Evolutionary conservation across 306 rosid genomes (phyloP), one percentile per base, ranked within the genome.

Genomic region (Quercus engelmannii): DNA sequence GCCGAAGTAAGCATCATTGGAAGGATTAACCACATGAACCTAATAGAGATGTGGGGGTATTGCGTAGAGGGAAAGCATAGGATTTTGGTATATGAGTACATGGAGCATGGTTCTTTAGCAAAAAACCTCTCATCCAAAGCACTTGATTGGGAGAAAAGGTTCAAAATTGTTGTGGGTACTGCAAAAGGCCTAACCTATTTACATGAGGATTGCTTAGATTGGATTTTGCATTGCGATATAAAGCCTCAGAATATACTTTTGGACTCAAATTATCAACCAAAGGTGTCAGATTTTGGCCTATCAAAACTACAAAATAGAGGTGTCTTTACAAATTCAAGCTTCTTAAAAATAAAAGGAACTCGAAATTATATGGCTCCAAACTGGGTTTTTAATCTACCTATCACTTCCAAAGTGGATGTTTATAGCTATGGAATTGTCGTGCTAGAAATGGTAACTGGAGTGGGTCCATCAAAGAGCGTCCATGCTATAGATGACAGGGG

Each of bases 151-250:
- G 73, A 74, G 20, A 76, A 57, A 28, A 81, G 82, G 61, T 82
- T 73, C 19, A 69, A 76, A 18, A 82, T 82, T 52, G 86, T 80
- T 6, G 8, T 80, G 0, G 86, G 89, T 11, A 80, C 80, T 2
- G 84, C 86, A 52, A 86, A 76, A 33, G 85, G 89, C 4, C 77
- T 86, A 9, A 83, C 86, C 59, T 86, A 86, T 80, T 6, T 86
- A 20, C 86, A 86, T 15, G 86, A 86, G 23, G 89, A 82, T 58
- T 86, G 89, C 73, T 77, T 76, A 26, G 89, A 86, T 31, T 86
- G 85, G 89, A 57, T 82, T 68, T 56, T 86, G 6, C 89, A 82
- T 7, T 86, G 85, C 14, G 85, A 86, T 62, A 78, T 79, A 0
- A 80, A 83, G 83, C 86, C 85, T 38, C 71, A 79, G 5, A 85